phyloP scores from a whole-genome alignment of 345 rosid species.

The Citrus trifoliata region DNA sequence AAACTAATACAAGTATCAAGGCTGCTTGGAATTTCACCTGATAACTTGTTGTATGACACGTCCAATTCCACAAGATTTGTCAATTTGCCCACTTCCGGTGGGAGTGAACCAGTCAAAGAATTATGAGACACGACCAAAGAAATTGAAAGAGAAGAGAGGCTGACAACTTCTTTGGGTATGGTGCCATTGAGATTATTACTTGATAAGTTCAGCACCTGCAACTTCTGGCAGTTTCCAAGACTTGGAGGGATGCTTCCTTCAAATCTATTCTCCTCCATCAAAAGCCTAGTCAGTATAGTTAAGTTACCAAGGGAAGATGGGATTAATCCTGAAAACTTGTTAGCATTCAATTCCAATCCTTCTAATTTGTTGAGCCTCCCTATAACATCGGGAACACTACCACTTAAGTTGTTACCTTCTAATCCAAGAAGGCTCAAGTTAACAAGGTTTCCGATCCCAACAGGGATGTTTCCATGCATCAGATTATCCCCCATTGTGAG shows the following conservation, averaged over 20 bases:
- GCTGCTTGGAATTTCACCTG: conserved; percentile 24
- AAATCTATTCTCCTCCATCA: conserved; percentile 14
- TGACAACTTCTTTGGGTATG: conserved; percentile 26
- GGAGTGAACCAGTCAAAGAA: conserved; percentile 25
- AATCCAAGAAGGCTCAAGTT: neutral
- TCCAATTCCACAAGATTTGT: conserved; percentile 18
- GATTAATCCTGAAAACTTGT: conserved; percentile 16
- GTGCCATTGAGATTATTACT: conserved; percentile 32
- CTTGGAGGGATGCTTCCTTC: conserved; percentile 33
- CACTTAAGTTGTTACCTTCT: conserved; percentile 2
- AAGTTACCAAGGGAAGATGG: conserved; percentile 29
- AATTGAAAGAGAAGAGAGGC: conserved; percentile 28
- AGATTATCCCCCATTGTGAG: neutral
- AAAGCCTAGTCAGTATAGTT: conserved; percentile 2
- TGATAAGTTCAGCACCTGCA: conserved; percentile 21
- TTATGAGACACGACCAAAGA: conserved; percentile 28
- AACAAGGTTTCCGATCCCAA: conserved; percentile 17
- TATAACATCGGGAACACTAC: conserved; percentile 2
- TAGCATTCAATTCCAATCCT: neutral
- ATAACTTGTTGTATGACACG: conserved; percentile 19
- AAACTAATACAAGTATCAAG: conserved; percentile 17
- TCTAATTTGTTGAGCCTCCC: conserved; percentile 16
- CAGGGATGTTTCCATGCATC: conserved; percentile 19
- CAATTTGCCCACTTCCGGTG: conserved; percentile 21
- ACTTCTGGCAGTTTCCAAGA: conserved; percentile 20